Percentiles rank a stretch among this genome's conserved stretches.
Conservation (phyloP, 345 rosid species). For the Nasturtium officinale region DNA sequence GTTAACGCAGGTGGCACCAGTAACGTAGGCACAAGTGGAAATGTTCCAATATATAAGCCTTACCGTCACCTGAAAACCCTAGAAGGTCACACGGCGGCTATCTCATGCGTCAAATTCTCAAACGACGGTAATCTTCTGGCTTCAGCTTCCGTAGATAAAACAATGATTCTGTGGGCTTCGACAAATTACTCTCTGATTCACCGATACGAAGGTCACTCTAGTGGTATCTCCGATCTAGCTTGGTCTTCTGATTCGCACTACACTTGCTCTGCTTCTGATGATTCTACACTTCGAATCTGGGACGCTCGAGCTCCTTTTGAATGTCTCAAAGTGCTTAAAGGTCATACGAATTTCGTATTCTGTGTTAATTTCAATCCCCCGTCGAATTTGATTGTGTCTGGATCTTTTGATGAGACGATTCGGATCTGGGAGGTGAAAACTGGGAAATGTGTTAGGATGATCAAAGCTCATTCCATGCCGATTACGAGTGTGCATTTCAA, state of each 20-base stretch:
- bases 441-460: constrained; percentile 62
- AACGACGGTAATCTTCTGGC: constrained; percentile 87
- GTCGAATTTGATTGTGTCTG: constrained; percentile 79
- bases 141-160: constrained; percentile 83
- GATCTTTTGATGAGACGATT: constrained; percentile 84
- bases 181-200: constrained; percentile 58
- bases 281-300: constrained; percentile 94
- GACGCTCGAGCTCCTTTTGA: constrained; percentile 82
- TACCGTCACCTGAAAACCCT: constrained; percentile 71
- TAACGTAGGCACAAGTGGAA: constrained; percentile 28
- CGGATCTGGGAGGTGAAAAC: constrained; percentile 97
- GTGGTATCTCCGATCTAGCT: constrained; percentile 81
- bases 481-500: constrained; percentile 82
- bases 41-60: constrained; percentile 49
- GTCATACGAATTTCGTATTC: constrained; percentile 78
- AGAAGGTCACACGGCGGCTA: constrained; percentile 62
- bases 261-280: constrained; percentile 96
- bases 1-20: not conserved
- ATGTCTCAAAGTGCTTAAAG: constrained; percentile 77
- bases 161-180: constrained; percentile 79
- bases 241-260: constrained; percentile 97
- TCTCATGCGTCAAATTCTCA: constrained; percentile 92
- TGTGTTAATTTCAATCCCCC: constrained; percentile 93
- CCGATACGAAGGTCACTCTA: constrained; percentile 76
- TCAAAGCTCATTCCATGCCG: constrained; percentile 82